Evolutionary conservation across 352 stramenopile genomes (phyloP), one percentile per base, ranked within the genome.

Genomic region (Peronospora destructor): DNA sequence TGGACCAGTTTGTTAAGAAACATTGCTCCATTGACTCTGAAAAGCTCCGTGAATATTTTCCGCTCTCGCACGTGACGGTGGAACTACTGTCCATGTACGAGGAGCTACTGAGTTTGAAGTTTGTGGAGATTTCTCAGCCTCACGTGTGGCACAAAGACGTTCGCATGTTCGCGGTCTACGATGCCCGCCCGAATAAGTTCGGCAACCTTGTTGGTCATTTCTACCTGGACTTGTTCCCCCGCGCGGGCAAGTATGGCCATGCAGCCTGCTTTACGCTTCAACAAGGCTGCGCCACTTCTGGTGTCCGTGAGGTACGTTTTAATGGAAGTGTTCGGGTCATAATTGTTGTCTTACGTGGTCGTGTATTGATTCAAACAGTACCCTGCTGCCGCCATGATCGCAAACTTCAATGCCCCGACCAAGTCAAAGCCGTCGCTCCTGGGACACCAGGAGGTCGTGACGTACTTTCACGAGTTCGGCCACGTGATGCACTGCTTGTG

Each of bases 401-500:
- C 84, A 49, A 96, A 95, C 74, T 91, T 96, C 55, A 88, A 88
- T 36, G 69, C 80, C 21, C 63, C 82, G 23, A 81, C 77, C 39
- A 85, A 85, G 58, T 76, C 64, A 38, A 87, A 87, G 69, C 81
- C 81, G 41, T 87, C 79, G 37, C 66, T 90, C 14, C 62, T 94
- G 4, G 71, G 68, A 53, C 84, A 96, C 61, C 66, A 81, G 49
- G 85, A 95, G 45, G 82, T 95, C 12, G 80, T 92, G 30, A 95
- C 85, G 21, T 91, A 87, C 59, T 95, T 94, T 56, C 84, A 95
- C 55, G 85, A 95, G 60, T 94, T 94, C 49, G 80, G 80, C 14
- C 84, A 96, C 60, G 84, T 95, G 45, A 92, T 96, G 80, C 84
- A 96, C 64, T 87, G 79, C 48, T 40, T 96, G 43, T 96, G 85